Evolutionary conservation across 257 asterid genomes (phyloP), one percentile per base, ranked within the genome.

Genomic region (Anisodus acutangulus): DNA sequence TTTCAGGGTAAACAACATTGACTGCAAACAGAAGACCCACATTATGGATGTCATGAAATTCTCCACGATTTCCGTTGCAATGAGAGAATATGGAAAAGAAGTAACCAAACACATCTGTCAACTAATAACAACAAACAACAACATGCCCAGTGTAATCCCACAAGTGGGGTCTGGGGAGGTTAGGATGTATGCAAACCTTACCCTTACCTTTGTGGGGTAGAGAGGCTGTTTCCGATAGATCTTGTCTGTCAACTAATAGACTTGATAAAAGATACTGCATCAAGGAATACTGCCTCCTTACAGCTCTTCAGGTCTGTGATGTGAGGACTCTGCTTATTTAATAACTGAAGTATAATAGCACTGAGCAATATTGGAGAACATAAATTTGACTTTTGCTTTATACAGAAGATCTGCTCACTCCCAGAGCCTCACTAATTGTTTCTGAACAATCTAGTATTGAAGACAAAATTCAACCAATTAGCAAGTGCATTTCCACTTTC

Each of bases 401-500:
- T 70, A 41, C 26, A 39, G 62, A 22, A 19, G 26, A 55, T 4
- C 17, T 70, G 17, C 16, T 70, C 55, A 70, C 16, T 17, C 41
- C 57, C 31, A 43, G 79, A 43, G 54, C 78, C 78, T 39, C 15
- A 57, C 15, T 16, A 9, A 12, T 57, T 15, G 5, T 15, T 5
- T 22, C 62, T 57, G 62, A 57, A 57, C 19, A 57, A 1, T 31
- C 35, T 31, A 31, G 35, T 31, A 31, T 8, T n/a, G 1, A 43
- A 17, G 57, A 70, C 55, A 41, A 70, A 41, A 70, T 57, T 57
- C 7, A 2, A 15, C 19, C 8, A 57, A 12, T 15, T 15, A 41
- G 16, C 79, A 70, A 70, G 79, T 70, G 15, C 79, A 70, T 43
- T 43, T 68, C 37, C 26, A 69, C 53, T 69, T 69, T 69, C 54